A percentile compares a stretch with the other conserved stretches of the same genome.
Evolutionary conservation across 1,139 yeast genomes (phyloP).

Genomic region (Diutina scorzettiae): DNA sequence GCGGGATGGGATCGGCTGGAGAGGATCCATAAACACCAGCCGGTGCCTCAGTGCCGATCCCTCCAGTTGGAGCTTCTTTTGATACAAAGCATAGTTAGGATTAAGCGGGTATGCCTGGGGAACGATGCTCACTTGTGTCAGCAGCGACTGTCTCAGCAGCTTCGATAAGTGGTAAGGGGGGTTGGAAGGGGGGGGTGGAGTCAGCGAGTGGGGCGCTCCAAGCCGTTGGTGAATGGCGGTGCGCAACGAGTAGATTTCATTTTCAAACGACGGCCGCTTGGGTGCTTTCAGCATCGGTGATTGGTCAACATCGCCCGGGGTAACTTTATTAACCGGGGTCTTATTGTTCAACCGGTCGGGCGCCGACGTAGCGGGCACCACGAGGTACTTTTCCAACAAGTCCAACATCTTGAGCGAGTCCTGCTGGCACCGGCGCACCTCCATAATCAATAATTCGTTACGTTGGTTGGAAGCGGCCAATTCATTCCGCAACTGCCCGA

Average conservation of each 20-base stretch:
- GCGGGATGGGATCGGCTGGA: constrained; percentile 19
- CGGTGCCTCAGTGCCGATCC: constrained; percentile 13
- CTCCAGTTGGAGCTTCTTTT: constrained; percentile 8
- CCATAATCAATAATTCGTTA: constrained; percentile 13
- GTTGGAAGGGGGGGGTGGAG: not conserved
- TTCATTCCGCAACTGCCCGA: constrained; percentile 24
- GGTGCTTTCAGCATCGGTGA: constrained; percentile 12
- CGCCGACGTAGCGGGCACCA: constrained; percentile 1
- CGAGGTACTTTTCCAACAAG: constrained; percentile 22
- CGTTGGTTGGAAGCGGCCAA: constrained; percentile 26
- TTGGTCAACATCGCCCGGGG: constrained; percentile 10
- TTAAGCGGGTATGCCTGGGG: constrained; percentile 29
- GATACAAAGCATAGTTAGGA: constrained; percentile 23
- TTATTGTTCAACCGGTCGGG: constrained; percentile 10
- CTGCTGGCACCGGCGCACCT: not conserved
- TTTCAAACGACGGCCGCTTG: constrained; percentile 5
- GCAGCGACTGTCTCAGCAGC: constrained; percentile 2
- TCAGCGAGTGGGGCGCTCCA: not conserved
- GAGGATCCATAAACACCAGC: constrained; percentile 24
- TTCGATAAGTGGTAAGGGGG: not conserved
- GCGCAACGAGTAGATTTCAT: not conserved
- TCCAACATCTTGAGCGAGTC: constrained; percentile 22
- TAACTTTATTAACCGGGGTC: constrained; percentile 11
- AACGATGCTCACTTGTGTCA: constrained; percentile 11
- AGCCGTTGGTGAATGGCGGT: not conserved